Evolutionary conservation across 2,329 filamentous ascomycete species (phyloP).

Genomic region (Gaeumannomyces sp.): DNA sequence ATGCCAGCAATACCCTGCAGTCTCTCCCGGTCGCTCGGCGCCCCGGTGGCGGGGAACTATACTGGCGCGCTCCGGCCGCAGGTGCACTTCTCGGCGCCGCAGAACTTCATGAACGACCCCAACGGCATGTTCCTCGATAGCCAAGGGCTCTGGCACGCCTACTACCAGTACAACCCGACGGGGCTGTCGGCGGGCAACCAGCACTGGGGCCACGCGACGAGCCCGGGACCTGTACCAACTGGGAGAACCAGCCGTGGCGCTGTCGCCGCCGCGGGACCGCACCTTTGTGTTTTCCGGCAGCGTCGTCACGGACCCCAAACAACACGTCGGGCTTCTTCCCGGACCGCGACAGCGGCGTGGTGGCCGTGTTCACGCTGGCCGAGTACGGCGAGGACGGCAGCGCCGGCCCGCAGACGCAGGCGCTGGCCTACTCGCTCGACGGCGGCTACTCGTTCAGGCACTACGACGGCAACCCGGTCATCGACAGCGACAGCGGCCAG

Average conservation of each 20-base stretch:
- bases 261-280: slow-evolving; percentile 41
- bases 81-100: slow-evolving; percentile 49
- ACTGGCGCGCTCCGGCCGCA: slow-evolving; percentile 37
- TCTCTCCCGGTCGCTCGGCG: slow-evolving; percentile 7
- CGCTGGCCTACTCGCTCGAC: slow-evolving; percentile 56
- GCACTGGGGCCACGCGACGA: slow-evolving; percentile 63
- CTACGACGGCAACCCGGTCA: slow-evolving; percentile 55
- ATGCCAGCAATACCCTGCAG: too few relatives aligned
- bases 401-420: slow-evolving; percentile 44
- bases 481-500: slow-evolving; percentile 45
- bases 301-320: slow-evolving; percentile 51
- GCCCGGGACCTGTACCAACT: slow-evolving; percentile 55
- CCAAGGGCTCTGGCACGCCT: slow-evolving; percentile 54
- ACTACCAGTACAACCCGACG: slow-evolving; percentile 47
- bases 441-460: slow-evolving; percentile 56
- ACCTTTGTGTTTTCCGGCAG: slow-evolving; percentile 48
- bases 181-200: slow-evolving; percentile 41
- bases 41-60: slow-evolving; percentile 22
- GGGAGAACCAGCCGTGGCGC: slow-evolving; percentile 59
- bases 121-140: slow-evolving; percentile 57
- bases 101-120: slow-evolving; percentile 54
- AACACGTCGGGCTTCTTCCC: slow-evolving; percentile 63
- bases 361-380: slow-evolving; percentile 47
- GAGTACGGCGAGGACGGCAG: slow-evolving; percentile 29
- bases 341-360: slow-evolving; percentile 37